These are phyloP conservation scores for Corynascus novoguineensis DNA, from an alignment of 495 filamentous ascomycete genomes.

Conservation along the genomic window DNA sequence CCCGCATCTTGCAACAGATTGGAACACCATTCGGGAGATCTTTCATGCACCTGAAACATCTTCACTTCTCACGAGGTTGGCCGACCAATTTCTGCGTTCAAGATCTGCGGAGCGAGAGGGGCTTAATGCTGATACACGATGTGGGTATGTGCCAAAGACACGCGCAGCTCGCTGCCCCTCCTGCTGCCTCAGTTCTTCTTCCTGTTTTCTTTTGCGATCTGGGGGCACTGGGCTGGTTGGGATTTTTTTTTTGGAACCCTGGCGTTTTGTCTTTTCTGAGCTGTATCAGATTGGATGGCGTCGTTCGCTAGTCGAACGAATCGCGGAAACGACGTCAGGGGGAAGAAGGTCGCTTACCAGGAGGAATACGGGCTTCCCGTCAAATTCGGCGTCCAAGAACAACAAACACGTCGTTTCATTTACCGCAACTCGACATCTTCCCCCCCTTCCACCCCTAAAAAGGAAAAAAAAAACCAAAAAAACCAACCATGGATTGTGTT, in stretches of 20 bases:
- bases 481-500: slow-evolving; percentile 24
- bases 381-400: slow-evolving; percentile 7
- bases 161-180: slow-evolving; percentile 18
- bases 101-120: slow-evolving; percentile 33
- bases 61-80: slow-evolving; percentile 50
- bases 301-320: slow-evolving; percentile 26
- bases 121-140: slow-evolving; percentile 35
- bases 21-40: slow-evolving; percentile 46
- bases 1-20: slow-evolving; percentile 41
- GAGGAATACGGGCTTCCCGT: slow-evolving; percentile 9
- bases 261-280: slow-evolving; percentile 18
- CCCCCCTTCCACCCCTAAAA: too few relatives aligned
- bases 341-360: slow-evolving; percentile 6
- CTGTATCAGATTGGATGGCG: slow-evolving; percentile 11
- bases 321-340: slow-evolving; percentile 17
- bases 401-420: slow-evolving; percentile 9
- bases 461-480: too few relatives aligned
- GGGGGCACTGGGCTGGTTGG: slow-evolving; percentile 24
- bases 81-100: slow-evolving; percentile 41
- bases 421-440: slow-evolving; percentile 9
- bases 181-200: slow-evolving; percentile 20
- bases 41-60: slow-evolving; percentile 28
- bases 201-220: slow-evolving; percentile 22
- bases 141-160: slow-evolving; percentile 20
- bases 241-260: slow-evolving; percentile 24